A percentile compares a stretch with the other conserved stretches of the same genome.
These are phyloP conservation scores for Hansenula sp. DNA, from an alignment of 1,139 yeast genomes.

Conservation along the genomic window DNA sequence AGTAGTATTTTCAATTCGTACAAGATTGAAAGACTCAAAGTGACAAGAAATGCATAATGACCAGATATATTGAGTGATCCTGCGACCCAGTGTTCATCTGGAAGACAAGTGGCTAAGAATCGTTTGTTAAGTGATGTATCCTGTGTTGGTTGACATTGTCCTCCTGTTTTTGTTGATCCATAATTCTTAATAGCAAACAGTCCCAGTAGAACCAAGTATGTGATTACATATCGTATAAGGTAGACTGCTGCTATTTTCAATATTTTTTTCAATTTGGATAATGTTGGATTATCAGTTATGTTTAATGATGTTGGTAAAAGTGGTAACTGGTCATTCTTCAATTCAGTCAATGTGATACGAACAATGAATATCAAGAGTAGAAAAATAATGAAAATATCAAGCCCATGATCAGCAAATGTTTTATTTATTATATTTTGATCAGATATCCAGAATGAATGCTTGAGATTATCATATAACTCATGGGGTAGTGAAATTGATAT, in stretches of 20 bases:
- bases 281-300: conserved; percentile 2
- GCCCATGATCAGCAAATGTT: conserved; percentile 31
- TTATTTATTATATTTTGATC: conserved; percentile 20
- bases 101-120: background rate
- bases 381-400: conserved; percentile 23
- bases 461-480: conserved; percentile 3
- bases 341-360: conserved; percentile 8
- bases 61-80: conserved; percentile 55
- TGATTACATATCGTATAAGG: conserved; percentile 15
- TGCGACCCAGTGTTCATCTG: conserved; percentile 37
- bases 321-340: conserved; percentile 3
- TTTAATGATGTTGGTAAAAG: conserved; percentile 10
- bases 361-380: conserved; percentile 15
- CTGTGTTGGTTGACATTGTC: conserved; percentile 18
- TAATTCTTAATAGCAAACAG: conserved; percentile 24
- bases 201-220: conserved; percentile 10
- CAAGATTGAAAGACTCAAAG: conserved; percentile 28
- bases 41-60: conserved; percentile 45
- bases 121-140: background rate
- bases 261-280: conserved; percentile 1
- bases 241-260: conserved; percentile 20
- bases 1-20: background rate
- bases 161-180: conserved; percentile 26
- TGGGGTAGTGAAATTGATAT: conserved; percentile 3
- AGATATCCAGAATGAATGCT: conserved; percentile 6